Base-by-base conservation (phyloP, 441 rosid species). In the Erodium trifolium region DNA sequence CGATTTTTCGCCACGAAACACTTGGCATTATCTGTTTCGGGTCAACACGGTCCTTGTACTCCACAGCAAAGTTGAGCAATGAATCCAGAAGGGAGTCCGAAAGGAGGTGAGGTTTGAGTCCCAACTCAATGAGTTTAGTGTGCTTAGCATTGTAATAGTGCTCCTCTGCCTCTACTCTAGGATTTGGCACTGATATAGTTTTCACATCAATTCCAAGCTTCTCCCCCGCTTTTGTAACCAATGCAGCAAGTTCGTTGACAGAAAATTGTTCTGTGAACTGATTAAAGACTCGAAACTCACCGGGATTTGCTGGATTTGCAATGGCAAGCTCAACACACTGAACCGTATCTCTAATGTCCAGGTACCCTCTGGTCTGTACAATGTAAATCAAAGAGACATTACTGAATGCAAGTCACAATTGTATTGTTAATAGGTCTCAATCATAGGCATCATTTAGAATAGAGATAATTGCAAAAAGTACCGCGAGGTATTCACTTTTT, bases 111-210 rank as follows among this genome's bases (percentile, higher is more conserved):
- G 95, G 98, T 74, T 85, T 71, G 51, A 93, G 95, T 68, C 98
- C 98, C 74, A 93, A 78, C 69, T 93, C 98, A 67, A 93, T 80
- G 23, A 93, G 92, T 82, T 93, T 89, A 6, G 96, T 91, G 73
- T 89, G 97, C 82, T 87, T 93, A 63, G 98, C 97, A 65, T 91
- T 93, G 89, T 93, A 91, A 80, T 93, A 93, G 78, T 93, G 98
- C 68, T 93, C 97, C 78, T 93, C 98, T 6, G 98, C 95, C 78
- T 91, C 97, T 13, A 91, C 98, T 80, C 98, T 82, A 9, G 96
- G 98, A 76, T 93, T 93, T 9, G 98, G 97, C 66, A 93, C 93
- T 3, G 82, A 81, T 79, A 73, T 68, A 66, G 90, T 82, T 72
- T 83, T 79, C 76, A 93, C 97, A 5, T 91, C 87, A 7, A 91